Evolutionary conservation across 2,329 filamentous ascomycete species (phyloP).

Genomic region (Fulvia fulva): DNA sequence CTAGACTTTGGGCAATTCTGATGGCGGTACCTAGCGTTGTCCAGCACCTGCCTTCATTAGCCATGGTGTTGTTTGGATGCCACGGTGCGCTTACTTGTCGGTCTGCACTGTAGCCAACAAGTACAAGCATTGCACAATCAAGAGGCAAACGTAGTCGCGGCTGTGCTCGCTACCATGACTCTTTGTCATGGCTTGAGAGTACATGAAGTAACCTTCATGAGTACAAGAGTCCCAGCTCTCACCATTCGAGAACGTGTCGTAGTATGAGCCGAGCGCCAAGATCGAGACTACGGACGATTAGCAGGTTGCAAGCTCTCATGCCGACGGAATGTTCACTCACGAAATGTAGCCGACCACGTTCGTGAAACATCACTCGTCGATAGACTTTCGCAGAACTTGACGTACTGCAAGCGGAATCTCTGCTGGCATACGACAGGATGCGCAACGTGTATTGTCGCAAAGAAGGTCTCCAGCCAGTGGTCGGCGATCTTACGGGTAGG

Average conservation of each 20-base stretch:
- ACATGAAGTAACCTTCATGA: conserved; percentile 5
- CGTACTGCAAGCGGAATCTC: conserved; percentile 6
- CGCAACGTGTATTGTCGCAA: conserved; percentile 2
- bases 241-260: conserved; percentile 3
- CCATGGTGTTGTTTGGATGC: neutral
- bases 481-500: conserved; percentile 7
- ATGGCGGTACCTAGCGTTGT: neutral
- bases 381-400: conserved; percentile 4
- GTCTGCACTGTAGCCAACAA: conserved; percentile 8
- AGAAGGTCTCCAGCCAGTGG: conserved; percentile 4
- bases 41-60: neutral
- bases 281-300: conserved; percentile 1
- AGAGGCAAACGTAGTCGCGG: neutral
- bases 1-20: neutral
- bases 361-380: conserved; percentile 3
- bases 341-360: neutral
- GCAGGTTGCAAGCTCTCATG: neutral
- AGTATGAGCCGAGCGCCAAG: conserved; percentile 7
- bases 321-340: neutral
- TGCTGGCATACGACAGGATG: conserved; percentile 7
- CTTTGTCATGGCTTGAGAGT: conserved; percentile 3
- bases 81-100: conserved; percentile 6
- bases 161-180: conserved; percentile 4
- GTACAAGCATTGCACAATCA: conserved; percentile 9
- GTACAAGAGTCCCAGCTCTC: neutral